Percentiles rank a stretch among this genome's conserved stretches.
These are phyloP conservation scores for Wickerhamiella sergipiensis DNA, from an alignment of 805 yeast species.

Conservation along the genomic window DNA sequence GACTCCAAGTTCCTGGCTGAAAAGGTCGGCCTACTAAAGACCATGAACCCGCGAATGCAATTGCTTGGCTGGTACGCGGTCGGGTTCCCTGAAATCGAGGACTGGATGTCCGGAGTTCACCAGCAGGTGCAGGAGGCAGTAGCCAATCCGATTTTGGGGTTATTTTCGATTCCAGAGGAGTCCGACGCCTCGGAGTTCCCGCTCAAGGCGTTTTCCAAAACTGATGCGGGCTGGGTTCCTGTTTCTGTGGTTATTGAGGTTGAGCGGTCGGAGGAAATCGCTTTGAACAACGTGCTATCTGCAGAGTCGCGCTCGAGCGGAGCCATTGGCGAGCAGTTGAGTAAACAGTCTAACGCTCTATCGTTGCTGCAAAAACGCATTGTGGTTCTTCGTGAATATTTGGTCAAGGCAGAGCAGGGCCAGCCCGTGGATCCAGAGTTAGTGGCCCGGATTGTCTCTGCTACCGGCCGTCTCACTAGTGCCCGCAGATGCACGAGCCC, in stretches of 20 bases:
- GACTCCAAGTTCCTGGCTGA: constrained; percentile 16
- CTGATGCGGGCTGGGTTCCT: constrained; percentile 5
- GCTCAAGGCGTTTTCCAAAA: constrained; percentile 8
- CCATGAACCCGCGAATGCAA: constrained; percentile 19
- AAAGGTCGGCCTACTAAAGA: constrained; percentile 19
- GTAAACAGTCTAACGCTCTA: constrained; percentile 7
- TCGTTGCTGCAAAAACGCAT: constrained; percentile 5
- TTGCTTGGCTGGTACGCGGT: constrained; percentile 25
- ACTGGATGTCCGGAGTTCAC: constrained; percentile 10
- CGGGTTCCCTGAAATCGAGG: constrained; percentile 3
- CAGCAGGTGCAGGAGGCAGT: constrained; percentile 6
- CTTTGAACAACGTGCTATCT: constrained; percentile 19
- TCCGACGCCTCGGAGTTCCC: not conserved
- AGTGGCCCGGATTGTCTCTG: not conserved
- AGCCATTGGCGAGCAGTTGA: constrained; percentile 2
- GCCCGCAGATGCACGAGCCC: constrained; percentile 12
- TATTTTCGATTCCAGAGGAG: not conserved
- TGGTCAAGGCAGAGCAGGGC: not conserved
- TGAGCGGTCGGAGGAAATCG: constrained; percentile 22
- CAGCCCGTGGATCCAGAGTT: not conserved
- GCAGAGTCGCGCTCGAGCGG: not conserved
- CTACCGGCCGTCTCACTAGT: constrained; percentile 10
- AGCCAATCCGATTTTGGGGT: not conserved
- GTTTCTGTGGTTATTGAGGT: constrained; percentile 16
- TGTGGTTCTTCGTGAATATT: not conserved